Evolutionary conservation across 768 basidiomycete genomes (phyloP), one percentile per base, ranked within the genome.

Genomic region (Hericium coralloides): DNA sequence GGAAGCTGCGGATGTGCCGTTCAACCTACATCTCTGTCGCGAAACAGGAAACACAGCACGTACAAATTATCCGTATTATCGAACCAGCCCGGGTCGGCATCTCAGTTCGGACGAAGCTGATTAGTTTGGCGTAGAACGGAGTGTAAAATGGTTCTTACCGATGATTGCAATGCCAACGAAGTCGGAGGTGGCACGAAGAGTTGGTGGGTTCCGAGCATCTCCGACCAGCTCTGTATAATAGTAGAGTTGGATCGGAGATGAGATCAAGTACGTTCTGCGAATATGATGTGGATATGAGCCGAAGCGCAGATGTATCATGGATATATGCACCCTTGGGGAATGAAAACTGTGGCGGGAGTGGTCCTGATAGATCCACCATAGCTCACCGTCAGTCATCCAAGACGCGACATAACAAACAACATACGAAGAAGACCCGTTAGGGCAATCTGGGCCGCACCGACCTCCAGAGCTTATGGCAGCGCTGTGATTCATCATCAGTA

Each of bases 211-310:
- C 60, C 76, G 80, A 2, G 86, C 82, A 67, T 91, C 89, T 20
- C 89, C 89, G 23, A 92, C 83, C 49, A 91, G 73, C 66, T 87
- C 82, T 8, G 87, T 89, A 66, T 88, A 89, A 65, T 91, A 92
- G 65, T 83, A 84, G 0, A 85, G 76, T 38, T 87, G 72, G 62
- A 91, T 84, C 6, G 88, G 76, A 2, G 78, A 65, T 5, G 86
- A 82, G 38, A 91, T 78, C 4, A 85, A 70, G 64, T 91, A 92
- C 23, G 79, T 80, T 45, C 87, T 88, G 63, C 17, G 38, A 25
- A 31, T 31, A 9, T 31, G 8, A 31, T 8, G 31, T 31, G 31
- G 31, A 31, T 31, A 31, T 31, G 31, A 31, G 31, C 31, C 31
- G 31, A 31, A 9, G 31, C 31, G 7, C 10, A 31, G 31, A 31